Base-by-base conservation (phyloP, 371 early-diverging fungal species). In the Lichtheimia corymbifera region DNA sequence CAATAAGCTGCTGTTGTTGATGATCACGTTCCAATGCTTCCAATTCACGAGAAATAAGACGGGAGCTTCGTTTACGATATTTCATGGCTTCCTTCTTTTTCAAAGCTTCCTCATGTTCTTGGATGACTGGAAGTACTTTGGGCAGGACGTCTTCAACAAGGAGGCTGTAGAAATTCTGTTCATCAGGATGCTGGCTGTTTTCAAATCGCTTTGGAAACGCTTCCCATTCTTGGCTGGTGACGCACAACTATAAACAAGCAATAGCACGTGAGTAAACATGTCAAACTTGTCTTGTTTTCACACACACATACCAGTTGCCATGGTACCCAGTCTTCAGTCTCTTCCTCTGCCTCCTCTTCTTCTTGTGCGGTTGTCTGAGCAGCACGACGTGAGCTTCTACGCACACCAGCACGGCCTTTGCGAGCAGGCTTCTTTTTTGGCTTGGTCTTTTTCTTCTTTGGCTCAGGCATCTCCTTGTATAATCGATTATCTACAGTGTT, bases 41-140 rank as follows among this genome's bases (percentile, higher is more conserved):
- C 54, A 86, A 59, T 40, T 84, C 86, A 35, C 71, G 73, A 51
- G 83, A 74, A 61, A 87, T 82, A 18, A 89, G 77, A 30, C 90
- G 83, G 14, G 88, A 84, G 22, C 88, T 88, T 44, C 91, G 62
- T 58, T 89, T 91, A 41, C 88, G 79, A 45, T 84, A 73, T n/a
- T 68, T 58, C 7, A 87, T 62, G 1, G 88, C 88, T 44, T 85
- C 87, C 25, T 80, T 67, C 43, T 80, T 77, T 50, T 70, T 72
- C 28, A 70, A 53, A 49, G 77, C 75, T 50, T 77, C 77, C 41
- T 86, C 86, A 44, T 77, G 80, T 55, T 83, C 82, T 68, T 79
- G 67, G 1, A 88, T 55, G 5, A 80, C 85, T 1, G 83, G 75
- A 2, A 89, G 50, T 0, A 88, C 79, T 55, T 85, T 83, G 9